These are phyloP conservation scores for Amoebophrya sp. DNA, from an alignment of 169 alveolate species.

Conservation along the genomic window DNA sequence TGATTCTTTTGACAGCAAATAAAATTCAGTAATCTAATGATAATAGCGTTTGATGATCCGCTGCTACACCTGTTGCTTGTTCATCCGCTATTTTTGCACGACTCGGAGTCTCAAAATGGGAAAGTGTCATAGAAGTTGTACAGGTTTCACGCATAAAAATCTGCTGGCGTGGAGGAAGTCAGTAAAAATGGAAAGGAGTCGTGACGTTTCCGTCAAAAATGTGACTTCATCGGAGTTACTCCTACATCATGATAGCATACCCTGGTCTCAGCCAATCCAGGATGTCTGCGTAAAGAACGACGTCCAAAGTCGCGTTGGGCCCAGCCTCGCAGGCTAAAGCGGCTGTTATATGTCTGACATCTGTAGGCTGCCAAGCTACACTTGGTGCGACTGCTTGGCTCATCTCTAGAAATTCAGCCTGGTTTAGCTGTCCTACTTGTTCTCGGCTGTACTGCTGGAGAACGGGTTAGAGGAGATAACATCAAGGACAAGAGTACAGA, in stretches of 20 bases:
- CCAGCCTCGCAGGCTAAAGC: not conserved
- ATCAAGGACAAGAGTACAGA: not conserved
- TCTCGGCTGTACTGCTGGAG: too few species aligned
- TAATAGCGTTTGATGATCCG: too few species aligned
- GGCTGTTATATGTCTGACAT: not conserved
- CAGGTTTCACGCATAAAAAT: too few species aligned
- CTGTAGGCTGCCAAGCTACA: not conserved
- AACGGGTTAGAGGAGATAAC: too few species aligned
- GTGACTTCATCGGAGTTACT: not conserved
- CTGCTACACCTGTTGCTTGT: not conserved
- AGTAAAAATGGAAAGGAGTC: too few species aligned
- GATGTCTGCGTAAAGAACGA: not conserved
- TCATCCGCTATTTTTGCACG: too few species aligned
- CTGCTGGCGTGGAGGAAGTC: too few species aligned
- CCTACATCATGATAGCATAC: not conserved
- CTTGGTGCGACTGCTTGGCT: not conserved
- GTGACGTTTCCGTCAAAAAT: not conserved
- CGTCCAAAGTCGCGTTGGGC: not conserved
- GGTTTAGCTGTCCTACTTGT: not conserved
- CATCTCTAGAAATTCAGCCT: not conserved
- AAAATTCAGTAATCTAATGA: too few species aligned
- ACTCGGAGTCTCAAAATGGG: not conserved
- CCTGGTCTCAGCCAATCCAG: not conserved
- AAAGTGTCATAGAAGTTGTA: too few species aligned
- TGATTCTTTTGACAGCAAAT: too few species aligned